Conservation (phyloP, 2,329 filamentous ascomycete genomes). For the Sordariomycetes sp. region DNA sequence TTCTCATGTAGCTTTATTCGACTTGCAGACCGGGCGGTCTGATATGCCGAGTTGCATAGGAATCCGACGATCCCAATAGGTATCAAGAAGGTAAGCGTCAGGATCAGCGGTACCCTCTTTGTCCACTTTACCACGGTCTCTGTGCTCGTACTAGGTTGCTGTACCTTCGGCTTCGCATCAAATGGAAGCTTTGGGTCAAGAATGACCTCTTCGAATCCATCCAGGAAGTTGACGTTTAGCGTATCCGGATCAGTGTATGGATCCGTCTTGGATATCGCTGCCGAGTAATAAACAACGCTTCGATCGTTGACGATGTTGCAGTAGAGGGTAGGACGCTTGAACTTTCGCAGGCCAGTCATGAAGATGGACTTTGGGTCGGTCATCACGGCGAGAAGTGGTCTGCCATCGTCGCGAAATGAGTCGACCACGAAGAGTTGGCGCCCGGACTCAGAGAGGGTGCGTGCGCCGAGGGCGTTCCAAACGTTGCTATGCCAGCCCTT, state of each 20-base stretch:
- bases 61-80: slow-evolving; percentile 65
- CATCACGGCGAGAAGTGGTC: slow-evolving; percentile 70
- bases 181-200: slow-evolving; percentile 60
- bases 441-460: slow-evolving; percentile 74
- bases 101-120: slow-evolving; percentile 50
- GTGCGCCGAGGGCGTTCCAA: slow-evolving; percentile 78
- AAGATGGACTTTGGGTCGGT: slow-evolving; percentile 82
- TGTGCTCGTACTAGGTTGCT: slow-evolving; percentile 16
- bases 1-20: slow-evolving; percentile 70
- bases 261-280: slow-evolving; percentile 66
- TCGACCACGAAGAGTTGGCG: slow-evolving; percentile 84
- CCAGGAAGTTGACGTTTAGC: slow-evolving; percentile 63
- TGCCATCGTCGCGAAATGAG: slow-evolving; percentile 72
- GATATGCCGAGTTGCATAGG: slow-evolving; percentile 65
- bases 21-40: slow-evolving; percentile 64
- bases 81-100: slow-evolving; percentile 60
- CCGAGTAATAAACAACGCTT: slow-evolving; percentile 76
- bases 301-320: slow-evolving; percentile 82
- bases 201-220: slow-evolving; percentile 66
- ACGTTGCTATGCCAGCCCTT: slow-evolving; percentile 56
- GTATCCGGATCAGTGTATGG: slow-evolving; percentile 62
- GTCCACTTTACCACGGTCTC: slow-evolving; percentile 24
- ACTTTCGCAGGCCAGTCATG: slow-evolving; percentile 66
- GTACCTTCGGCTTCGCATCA: slow-evolving; percentile 29
- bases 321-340: slow-evolving; percentile 71